Evolutionary conservation across 768 basidiomycete species (phyloP), one percentile per base, ranked within the genome.

Genomic region (Thelephora ganbajun): DNA sequence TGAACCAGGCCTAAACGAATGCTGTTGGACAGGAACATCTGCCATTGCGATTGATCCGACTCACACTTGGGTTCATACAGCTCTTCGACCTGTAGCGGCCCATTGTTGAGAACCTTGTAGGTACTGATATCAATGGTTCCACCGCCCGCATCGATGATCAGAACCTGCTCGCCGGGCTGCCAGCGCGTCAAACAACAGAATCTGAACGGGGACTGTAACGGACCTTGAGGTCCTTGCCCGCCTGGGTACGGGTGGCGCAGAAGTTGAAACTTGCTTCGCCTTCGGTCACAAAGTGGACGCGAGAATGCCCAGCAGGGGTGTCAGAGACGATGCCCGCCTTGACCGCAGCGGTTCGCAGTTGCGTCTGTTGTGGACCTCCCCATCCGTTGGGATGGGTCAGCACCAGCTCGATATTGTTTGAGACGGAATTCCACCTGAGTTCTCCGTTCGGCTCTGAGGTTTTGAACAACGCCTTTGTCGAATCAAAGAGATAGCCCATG

Each of bases 341-440:
- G 1, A 71, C 61, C 0, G 76, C 75, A 1, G 79, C 79, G 19
- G 59, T 58, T 3, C 79, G 70, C 63, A 81, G 76, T 54, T 70
- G 64, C 19, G 61, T 62, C 51, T 81, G 80, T 53, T 82, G 79
- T 1, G 57, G 59, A 0, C 76, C 75, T 51, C 73, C 79, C 79
- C 79, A 82, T 0, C 76, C 79, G 52, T 80, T 80, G 4, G 79
- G 79, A 52, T 80, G 79, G 1, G 70, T 69, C 13, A 81, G 66
- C 4, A 82, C 66, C 49, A 71, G 74, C 30, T 76, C 68, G 23
- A 74, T 67, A 5, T 51, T 60, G 13, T 59, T 52, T 51, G 70
- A 63, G 6, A 77, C 51, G 6, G 66, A 67, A 6, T 55, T 56
- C 76, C 74, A 77, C 2, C 77, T 52, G 9, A 63, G 60, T 13